phyloP scores from a whole-genome alignment of 345 rosid genomes.

The Boechera retrofracta region DNA sequence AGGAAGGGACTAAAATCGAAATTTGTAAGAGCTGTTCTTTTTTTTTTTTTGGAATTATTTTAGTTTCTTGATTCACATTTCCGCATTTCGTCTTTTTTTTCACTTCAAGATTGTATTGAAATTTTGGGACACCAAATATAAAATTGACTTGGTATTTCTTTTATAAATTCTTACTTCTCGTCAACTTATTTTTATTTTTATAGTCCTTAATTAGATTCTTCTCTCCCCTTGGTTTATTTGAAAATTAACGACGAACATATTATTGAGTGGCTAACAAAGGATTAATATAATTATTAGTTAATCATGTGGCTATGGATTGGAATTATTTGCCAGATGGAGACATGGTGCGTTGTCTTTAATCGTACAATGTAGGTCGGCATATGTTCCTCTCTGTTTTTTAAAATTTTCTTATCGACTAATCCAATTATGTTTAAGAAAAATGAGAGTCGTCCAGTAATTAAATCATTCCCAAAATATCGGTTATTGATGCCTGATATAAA shows the following conservation, averaged over 20 bases:
- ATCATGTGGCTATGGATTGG: conserved; percentile 21
- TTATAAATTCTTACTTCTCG: not conserved
- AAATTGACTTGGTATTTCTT: conserved; percentile 24
- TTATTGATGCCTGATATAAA: not conserved
- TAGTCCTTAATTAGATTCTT: conserved; percentile 25
- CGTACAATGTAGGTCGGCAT: conserved; percentile 37
- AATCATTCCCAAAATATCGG: not conserved
- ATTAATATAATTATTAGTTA: conserved; percentile 29
- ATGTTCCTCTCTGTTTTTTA: conserved; percentile 8
- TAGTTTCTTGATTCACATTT: conserved; percentile 11
- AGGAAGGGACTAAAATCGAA: conserved; percentile 20
- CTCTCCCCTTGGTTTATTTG: not conserved
- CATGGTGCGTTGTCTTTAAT: conserved; percentile 46
- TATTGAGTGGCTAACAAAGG: conserved; percentile 16
- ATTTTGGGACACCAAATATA: conserved; percentile 28
- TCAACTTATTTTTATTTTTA: conserved; percentile 9
- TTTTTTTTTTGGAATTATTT: conserved; percentile 8
- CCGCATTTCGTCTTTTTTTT: not conserved
- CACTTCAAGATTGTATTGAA: conserved; percentile 30
- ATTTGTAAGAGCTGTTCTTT: not conserved
- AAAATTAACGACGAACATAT: not conserved
- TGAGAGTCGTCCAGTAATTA: not conserved
- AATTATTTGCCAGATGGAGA: conserved; percentile 34
- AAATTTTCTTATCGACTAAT: not conserved
- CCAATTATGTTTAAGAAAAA: conserved; percentile 1